phyloP scores from a whole-genome alignment of 306 rosid genomes.

The Crataegus laevigata region DNA sequence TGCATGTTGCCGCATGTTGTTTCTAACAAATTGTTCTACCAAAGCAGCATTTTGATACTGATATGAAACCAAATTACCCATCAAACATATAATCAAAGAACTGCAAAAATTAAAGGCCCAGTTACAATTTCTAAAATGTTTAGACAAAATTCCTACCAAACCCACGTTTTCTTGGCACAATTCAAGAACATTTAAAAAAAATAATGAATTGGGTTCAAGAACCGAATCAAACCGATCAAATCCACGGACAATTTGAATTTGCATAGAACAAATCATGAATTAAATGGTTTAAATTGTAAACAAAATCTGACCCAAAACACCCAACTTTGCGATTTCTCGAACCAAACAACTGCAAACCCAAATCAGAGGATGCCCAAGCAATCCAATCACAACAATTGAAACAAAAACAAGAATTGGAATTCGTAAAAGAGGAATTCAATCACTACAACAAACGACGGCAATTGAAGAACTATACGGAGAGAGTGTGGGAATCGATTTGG shows the following conservation, averaged over 20 bases:
- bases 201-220: background rate
- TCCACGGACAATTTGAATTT: background rate
- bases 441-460: background rate
- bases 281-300: background rate
- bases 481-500: background rate
- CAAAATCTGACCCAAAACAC: constrained; percentile 1
- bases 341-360: background rate
- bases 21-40: background rate
- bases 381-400: background rate
- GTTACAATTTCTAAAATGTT: background rate
- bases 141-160: background rate
- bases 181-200: background rate
- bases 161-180: background rate
- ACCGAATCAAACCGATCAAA: constrained; percentile 1
- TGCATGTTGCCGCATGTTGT: background rate
- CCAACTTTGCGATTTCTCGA: background rate
- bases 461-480: background rate
- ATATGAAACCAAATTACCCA: background rate
- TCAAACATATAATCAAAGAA: background rate
- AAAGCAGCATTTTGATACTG: background rate
- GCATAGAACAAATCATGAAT: background rate
- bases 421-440: background rate
- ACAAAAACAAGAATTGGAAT: background rate
- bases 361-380: background rate
- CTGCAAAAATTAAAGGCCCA: background rate